Conservation (phyloP, 2,329 filamentous ascomycete genomes). For the Venturia pyrina region DNA sequence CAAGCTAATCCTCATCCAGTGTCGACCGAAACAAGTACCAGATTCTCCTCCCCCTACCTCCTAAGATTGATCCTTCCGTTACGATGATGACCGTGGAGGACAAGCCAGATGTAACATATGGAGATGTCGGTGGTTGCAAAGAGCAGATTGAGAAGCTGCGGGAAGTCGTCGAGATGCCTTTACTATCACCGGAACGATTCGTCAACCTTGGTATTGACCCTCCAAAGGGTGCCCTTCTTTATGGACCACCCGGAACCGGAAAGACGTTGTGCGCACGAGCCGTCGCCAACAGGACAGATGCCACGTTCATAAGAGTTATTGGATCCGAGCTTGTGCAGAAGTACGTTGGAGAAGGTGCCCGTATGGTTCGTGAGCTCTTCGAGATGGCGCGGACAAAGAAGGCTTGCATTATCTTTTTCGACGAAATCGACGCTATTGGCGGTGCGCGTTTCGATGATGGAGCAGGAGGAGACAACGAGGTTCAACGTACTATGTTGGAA, state of each 20-base stretch:
- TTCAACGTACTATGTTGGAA: slow-evolving; percentile 96
- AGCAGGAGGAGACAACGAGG: slow-evolving; percentile 93
- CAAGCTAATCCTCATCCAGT: slow-evolving; percentile 27
- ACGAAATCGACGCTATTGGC: slow-evolving; percentile 94
- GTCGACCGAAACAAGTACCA: slow-evolving; percentile 99
- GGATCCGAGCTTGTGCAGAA: slow-evolving; percentile 97
- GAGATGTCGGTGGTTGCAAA: slow-evolving; percentile 97
- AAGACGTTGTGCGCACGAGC: slow-evolving; percentile 97
- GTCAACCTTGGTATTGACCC: slow-evolving; percentile 98
- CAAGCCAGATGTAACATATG: slow-evolving; percentile 98
- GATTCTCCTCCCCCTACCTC: slow-evolving; percentile 88
- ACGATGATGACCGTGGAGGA: slow-evolving; percentile 99
- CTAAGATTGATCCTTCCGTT: slow-evolving; percentile 97
- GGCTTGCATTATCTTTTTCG: slow-evolving; percentile 99
- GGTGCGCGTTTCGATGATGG: slow-evolving; percentile 95
- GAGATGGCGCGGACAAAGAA: slow-evolving; percentile 99
- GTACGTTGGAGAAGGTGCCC: slow-evolving; percentile 94
- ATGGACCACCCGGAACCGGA: slow-evolving; percentile 95
- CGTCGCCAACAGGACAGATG: slow-evolving; percentile 94
- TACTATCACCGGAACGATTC: slow-evolving; percentile 92
- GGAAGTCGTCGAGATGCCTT: slow-evolving; percentile 97
- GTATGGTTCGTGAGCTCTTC: slow-evolving; percentile 97
- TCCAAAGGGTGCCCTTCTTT: slow-evolving; percentile 91
- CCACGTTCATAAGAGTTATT: slow-evolving; percentile 97
- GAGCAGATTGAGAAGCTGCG: slow-evolving; percentile 98